Evolutionary conservation across 495 filamentous ascomycete genomes (phyloP), one percentile per base, ranked within the genome.

Genomic region (Aspergillus leporis): DNA sequence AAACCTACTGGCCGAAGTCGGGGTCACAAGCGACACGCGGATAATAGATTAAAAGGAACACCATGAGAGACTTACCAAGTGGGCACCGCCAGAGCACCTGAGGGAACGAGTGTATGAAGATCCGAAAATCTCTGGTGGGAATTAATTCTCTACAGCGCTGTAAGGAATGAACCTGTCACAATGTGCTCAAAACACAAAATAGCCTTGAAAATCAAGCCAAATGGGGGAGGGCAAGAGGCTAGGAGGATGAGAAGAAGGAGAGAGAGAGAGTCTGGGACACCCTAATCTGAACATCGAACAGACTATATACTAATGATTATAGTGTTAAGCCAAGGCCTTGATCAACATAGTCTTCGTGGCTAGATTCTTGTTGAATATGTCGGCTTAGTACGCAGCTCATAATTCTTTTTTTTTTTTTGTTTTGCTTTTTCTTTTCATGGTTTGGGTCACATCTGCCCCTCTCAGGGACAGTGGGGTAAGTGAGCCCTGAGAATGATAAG

Each of bases 21-120:
- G 36, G 36, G 36, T n/a, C 36, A 40, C 16, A n/a, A n/a, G 19
- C 2, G 43, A 23, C 21, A 22, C 43, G 19, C 43, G 43, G 19
- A 22, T 10, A 47, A 12, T 21, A 47, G 18, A 47, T 47, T 47
- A 47, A 47, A 47, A 22, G 43, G 43, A 21, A n/a, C 18, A 21
- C n/a, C 16, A 45, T 45, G 50, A 16, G 50, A 23, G 19, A 14
- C 51, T 25, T 40, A 40, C 51, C 50, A 36, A 22, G 51, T 53
- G 32, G 23, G 18, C 38, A 40, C 18, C n/a, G n/a, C n/a, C n/a
- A n/a, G n/a, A n/a, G n/a, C n/a, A 0, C 19, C 32, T 41, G 30
- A 16, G n/a, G 23, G 19, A 40, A 7, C 18, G 51, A 38, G 16
- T 1, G 4, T 38, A 12, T 53, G 25, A 31, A 19, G 18, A n/a